Percentiles rank a stretch among this genome's conserved stretches.
Evolutionary conservation across 2,329 filamentous ascomycete species (phyloP).

Genomic region (Aspergillus niger): DNA sequence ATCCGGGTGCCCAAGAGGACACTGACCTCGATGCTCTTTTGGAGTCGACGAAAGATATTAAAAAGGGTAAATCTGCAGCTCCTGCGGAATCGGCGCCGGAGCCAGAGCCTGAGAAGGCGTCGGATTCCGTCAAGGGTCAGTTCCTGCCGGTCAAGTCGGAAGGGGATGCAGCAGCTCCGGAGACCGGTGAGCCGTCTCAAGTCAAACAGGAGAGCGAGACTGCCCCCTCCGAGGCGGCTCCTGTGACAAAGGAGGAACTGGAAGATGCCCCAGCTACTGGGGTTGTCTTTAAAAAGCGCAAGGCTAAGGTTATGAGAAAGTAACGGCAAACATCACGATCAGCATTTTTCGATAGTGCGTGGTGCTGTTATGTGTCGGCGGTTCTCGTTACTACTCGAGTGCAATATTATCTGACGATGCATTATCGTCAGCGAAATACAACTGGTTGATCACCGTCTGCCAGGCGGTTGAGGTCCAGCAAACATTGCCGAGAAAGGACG

Average conservation of each 20-base stretch:
- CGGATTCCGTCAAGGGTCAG: constrained; percentile 3
- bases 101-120: constrained; percentile 19
- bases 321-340: constrained; percentile 14
- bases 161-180: constrained; percentile 8
- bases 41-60: constrained; percentile 42
- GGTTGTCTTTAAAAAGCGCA: constrained; percentile 53
- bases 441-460: background rate
- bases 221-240: background rate
- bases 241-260: constrained; percentile 27
- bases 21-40: constrained; percentile 48
- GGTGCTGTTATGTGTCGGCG: background rate
- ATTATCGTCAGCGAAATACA: background rate
- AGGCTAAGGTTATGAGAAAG: constrained; percentile 47
- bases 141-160: constrained; percentile 12
- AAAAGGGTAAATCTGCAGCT: constrained; percentile 33
- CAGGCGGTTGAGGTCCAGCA: background rate
- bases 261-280: constrained; percentile 29
- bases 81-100: constrained; percentile 12
- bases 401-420: background rate
- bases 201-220: background rate
- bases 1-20: constrained; percentile 42
- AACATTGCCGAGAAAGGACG: background rate
- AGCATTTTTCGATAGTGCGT: background rate
- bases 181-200: constrained; percentile 12
- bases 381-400: background rate